Evolutionary conservation across 139 green algal species (phyloP).

Genomic region (Tetradesmus obliquus): DNA sequence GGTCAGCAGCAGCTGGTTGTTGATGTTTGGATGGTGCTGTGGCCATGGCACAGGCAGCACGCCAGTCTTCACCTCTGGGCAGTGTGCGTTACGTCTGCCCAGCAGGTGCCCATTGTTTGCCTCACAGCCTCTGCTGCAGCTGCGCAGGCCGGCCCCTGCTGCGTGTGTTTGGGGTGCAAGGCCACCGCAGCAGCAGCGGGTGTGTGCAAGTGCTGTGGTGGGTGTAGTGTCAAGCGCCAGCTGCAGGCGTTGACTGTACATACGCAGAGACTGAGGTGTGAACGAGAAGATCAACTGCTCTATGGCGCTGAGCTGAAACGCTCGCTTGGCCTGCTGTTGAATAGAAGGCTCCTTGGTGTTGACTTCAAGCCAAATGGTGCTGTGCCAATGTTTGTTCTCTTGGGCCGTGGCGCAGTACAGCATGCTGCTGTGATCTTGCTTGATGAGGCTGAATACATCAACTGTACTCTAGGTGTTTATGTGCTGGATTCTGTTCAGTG

Average conservation of each 20-base stretch:
- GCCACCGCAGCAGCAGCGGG: background rate
- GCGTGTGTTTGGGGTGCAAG: background rate
- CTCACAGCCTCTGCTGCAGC: background rate
- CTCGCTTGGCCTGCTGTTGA: background rate
- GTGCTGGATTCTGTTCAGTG: too few relatives aligned
- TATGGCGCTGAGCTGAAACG: background rate
- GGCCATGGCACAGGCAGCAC: too few relatives aligned
- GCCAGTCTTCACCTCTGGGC: too few relatives aligned
- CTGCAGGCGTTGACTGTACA: background rate
- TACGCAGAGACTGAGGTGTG: background rate
- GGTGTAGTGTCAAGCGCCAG: background rate
- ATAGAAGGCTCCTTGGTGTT: background rate
- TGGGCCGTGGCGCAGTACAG: too few relatives aligned
- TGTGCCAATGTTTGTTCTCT: too few relatives aligned
- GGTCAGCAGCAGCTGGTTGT: background rate
- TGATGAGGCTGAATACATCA: too few relatives aligned
- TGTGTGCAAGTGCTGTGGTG: background rate
- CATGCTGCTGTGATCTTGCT: too few relatives aligned
- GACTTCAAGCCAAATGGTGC: too few relatives aligned
- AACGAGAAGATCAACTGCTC: background rate
- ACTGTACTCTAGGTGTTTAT: too few relatives aligned
- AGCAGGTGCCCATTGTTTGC: background rate
- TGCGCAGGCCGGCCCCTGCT: background rate
- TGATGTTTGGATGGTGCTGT: background rate
- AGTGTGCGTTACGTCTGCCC: too few relatives aligned